phyloP scores from a whole-genome alignment of 1,139 yeast genomes.

The Hyphopichia pseudoburtonii region DNA sequence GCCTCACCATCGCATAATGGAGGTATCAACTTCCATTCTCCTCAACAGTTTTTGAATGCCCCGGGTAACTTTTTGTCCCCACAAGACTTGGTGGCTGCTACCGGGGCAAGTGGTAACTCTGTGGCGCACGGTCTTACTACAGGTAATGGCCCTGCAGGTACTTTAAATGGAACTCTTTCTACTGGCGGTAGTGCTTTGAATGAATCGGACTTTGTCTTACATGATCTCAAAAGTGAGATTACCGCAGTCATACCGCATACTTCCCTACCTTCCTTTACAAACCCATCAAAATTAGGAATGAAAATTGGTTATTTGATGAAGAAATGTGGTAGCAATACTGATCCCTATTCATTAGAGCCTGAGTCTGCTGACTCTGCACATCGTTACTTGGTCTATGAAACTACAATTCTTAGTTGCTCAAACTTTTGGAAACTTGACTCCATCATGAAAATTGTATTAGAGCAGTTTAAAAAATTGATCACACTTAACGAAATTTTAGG shows the following conservation, averaged over 20 bases:
- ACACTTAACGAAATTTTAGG: slow-evolving; percentile 48
- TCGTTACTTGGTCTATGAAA: slow-evolving; percentile 48
- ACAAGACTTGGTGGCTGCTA: slow-evolving; percentile 13
- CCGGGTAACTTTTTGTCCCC: slow-evolving; percentile 40
- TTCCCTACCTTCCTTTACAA: slow-evolving; percentile 65
- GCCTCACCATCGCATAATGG: slow-evolving; percentile 34
- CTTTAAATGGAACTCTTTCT: too few species aligned
- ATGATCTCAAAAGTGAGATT: slow-evolving; percentile 55
- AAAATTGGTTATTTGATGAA: slow-evolving; percentile 70
- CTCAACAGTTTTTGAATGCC: slow-evolving; percentile 39
- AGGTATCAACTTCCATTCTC: slow-evolving; percentile 35
- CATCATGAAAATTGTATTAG: slow-evolving; percentile 58
- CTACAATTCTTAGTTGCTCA: slow-evolving; percentile 70
- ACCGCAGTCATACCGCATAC: slow-evolving; percentile 63
- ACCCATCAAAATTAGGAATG: slow-evolving; percentile 70
- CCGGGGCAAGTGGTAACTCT: slow-evolving; percentile 2
- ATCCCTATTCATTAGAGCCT: slow-evolving; percentile 2
- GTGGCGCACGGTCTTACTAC: slow-evolving; percentile 5
- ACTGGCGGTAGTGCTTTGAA: slow-evolving; percentile 1
- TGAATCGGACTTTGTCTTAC: slow-evolving; percentile 39
- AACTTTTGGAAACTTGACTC: slow-evolving; percentile 55
- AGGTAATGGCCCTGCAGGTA: background rate
- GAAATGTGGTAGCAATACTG: slow-evolving; percentile 10
- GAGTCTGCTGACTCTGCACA: slow-evolving; percentile 7
- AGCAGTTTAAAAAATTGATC: slow-evolving; percentile 68